Conservation (phyloP, 2,329 filamentous ascomycete species). For the Lizonia empirigonia region DNA sequence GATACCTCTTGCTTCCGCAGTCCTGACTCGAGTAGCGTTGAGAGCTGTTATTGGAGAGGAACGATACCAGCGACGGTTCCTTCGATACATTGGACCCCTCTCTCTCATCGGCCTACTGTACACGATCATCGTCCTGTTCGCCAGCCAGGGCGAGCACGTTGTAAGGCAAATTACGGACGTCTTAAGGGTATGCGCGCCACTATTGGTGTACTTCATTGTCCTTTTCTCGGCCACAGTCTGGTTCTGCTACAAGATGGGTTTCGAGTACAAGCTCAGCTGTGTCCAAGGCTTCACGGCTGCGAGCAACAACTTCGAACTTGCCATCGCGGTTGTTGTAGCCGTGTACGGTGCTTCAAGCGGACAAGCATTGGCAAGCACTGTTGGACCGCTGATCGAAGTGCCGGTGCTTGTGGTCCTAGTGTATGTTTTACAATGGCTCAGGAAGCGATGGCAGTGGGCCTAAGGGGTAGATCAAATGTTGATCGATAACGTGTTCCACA, state of each 20-base stretch:
- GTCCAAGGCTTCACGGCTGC: conserved; percentile 90
- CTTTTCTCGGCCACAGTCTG: conserved; percentile 74
- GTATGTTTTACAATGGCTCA: conserved; percentile 70
- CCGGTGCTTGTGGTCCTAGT: conserved; percentile 79
- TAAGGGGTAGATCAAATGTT: conserved; percentile 11
- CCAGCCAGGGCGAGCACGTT: conserved; percentile 79
- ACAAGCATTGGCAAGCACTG: conserved; percentile 80
- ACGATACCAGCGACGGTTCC: conserved; percentile 72
- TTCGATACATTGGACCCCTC: conserved; percentile 72
- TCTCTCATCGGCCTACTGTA: conserved; percentile 84
- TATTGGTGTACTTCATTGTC: conserved; percentile 79
- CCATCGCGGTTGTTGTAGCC: conserved; percentile 85
- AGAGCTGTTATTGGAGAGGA: conserved; percentile 59
- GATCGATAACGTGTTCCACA: too few relatives aligned
- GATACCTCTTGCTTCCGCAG: conserved; percentile 79
- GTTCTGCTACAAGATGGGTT: conserved; percentile 68
- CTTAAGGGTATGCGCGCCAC: conserved; percentile 76
- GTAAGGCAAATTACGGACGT: conserved; percentile 85
- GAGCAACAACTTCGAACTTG: conserved; percentile 92
- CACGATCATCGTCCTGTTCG: conserved; percentile 86
- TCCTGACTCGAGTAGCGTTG: conserved; percentile 73
- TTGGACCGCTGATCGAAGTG: conserved; percentile 85
- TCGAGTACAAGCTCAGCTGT: conserved; percentile 70
- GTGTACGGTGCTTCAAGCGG: conserved; percentile 78
- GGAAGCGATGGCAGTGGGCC: conserved; percentile 60